Evolutionary conservation across 139 green algal species (phyloP).

Genomic region (Chlorella sp.): DNA sequence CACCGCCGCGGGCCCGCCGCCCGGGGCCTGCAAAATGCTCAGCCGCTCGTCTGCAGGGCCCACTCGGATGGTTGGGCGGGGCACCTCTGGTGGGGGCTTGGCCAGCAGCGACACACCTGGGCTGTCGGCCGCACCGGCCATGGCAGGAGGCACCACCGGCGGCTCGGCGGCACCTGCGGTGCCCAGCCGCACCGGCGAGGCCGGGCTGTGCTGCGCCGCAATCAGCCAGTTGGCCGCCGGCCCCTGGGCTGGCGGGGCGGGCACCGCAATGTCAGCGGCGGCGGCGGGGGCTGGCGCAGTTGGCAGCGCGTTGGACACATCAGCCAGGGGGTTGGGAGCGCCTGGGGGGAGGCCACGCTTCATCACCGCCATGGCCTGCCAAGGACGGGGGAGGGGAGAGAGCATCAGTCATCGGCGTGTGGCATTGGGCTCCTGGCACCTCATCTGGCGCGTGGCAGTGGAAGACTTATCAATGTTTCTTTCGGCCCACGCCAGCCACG

Average conservation of each 20-base stretch:
- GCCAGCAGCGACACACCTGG: neutral
- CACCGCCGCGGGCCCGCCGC: neutral
- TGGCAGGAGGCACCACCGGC: neutral
- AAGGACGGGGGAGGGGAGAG: neutral
- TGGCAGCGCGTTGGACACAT: neutral
- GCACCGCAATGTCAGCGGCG: neutral
- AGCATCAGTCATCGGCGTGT: neutral
- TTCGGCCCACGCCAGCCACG: no score
- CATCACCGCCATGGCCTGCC: constrained; percentile 65
- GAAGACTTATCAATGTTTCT: neutral
- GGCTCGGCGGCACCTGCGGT: neutral
- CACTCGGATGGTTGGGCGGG: neutral
- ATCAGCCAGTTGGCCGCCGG: no score
- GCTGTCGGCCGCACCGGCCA: neutral
- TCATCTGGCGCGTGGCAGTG: neutral
- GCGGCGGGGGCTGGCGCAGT: neutral
- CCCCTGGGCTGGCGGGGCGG: neutral
- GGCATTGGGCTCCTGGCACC: neutral
- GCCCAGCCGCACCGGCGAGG: neutral
- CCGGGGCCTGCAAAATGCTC: neutral
- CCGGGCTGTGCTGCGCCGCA: neutral
- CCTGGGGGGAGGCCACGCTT: constrained; percentile 49
- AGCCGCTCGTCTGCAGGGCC: neutral
- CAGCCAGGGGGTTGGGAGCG: neutral
- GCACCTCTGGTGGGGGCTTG: neutral